A percentile compares a stretch with the other conserved stretches of the same genome.
phyloP scores from a whole-genome alignment of 2,329 filamentous ascomycete species.

The Colletotrichum sp. region DNA sequence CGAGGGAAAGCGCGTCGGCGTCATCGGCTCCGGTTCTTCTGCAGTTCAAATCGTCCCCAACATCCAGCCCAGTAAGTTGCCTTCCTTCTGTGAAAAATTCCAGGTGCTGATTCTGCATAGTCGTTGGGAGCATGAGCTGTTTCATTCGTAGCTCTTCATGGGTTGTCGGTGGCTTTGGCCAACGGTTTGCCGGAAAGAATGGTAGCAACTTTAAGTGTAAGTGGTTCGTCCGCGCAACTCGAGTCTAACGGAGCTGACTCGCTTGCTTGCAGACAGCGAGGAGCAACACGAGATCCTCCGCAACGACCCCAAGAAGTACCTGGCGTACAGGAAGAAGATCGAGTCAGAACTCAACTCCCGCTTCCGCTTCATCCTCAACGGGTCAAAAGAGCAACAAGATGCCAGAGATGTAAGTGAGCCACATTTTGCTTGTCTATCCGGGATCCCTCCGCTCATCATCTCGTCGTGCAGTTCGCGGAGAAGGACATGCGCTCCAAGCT shows the following conservation, averaged over 20 bases:
- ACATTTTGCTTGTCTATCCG: no score
- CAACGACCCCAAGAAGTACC: constrained; percentile 57
- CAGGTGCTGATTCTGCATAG: neutral
- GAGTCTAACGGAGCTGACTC: neutral
- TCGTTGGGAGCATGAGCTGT: constrained; percentile 10
- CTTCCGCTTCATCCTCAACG: constrained; percentile 59
- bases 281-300: constrained; percentile 54
- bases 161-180: constrained; percentile 53
- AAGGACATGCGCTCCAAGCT: constrained; percentile 47
- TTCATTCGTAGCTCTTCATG: constrained; percentile 46
- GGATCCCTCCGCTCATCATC: neutral
- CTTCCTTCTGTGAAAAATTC: neutral
- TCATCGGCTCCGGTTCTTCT: constrained; percentile 33
- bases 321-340: constrained; percentile 53
- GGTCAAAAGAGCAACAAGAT: constrained; percentile 45
- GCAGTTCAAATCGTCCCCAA: constrained; percentile 36
- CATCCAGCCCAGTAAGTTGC: constrained; percentile 22
- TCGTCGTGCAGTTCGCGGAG: neutral
- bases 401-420: constrained; percentile 28
- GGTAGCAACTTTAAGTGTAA: constrained; percentile 51
- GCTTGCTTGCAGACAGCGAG: constrained; percentile 25
- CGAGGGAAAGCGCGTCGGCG: constrained; percentile 29
- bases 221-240: neutral
- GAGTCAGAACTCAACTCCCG: constrained; percentile 55
- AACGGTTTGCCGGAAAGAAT: constrained; percentile 48